Base-by-base conservation (phyloP, 768 basidiomycete genomes). In the Leucocoprinus sp. region DNA sequence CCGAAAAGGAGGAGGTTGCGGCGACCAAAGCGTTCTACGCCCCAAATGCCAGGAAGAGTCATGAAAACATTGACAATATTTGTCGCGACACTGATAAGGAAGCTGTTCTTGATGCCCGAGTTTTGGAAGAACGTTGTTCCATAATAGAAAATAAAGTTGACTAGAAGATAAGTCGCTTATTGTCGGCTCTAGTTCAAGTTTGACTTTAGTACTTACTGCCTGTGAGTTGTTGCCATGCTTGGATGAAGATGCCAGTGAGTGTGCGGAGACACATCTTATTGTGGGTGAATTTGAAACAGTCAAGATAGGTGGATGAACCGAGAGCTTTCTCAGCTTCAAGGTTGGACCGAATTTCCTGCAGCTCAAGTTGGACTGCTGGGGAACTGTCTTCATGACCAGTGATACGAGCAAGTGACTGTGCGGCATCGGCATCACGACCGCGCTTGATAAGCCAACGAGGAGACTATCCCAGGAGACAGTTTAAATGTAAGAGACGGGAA, bases 1-100 rank as follows among this genome's bases (percentile, higher is more conserved):
- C 92, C 92, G 49, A 77, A 72, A 57, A 90, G 68, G 44, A 92
- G 76, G 43, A 93, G 75, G 31, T 76, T 73, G 46, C 91, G 82
- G 53, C 91, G 88, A 55, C 91, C 91, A 58, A 85, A 76, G 42
- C 72, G 72, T 61, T 95, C 91, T 50, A 93, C 78, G 57, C 82
- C 76, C 65, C 74, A 89, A 64, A 92, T 80, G 23, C 84, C 86
- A 49, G 86, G 71, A 19, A 88, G 65, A 37, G 92, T 93, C 66
- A 83, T 86, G 60, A 73, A 70, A 19, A 82, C 78, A 59, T 89
- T 85, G 65, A 91, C 82, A 57, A 87, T 71, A 57, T 75, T 79
- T 52, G 83, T 85, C 51, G 76, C 78, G 48, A 89, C 72, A 42
- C 72, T 66, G 60, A 78, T 78, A 42, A 84, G 61, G 76, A 82